A percentile compares a stretch with the other conserved stretches of the same genome.
phyloP scores from a whole-genome alignment of 2,329 filamentous ascomycete species.

The Monilinia fructigena region DNA sequence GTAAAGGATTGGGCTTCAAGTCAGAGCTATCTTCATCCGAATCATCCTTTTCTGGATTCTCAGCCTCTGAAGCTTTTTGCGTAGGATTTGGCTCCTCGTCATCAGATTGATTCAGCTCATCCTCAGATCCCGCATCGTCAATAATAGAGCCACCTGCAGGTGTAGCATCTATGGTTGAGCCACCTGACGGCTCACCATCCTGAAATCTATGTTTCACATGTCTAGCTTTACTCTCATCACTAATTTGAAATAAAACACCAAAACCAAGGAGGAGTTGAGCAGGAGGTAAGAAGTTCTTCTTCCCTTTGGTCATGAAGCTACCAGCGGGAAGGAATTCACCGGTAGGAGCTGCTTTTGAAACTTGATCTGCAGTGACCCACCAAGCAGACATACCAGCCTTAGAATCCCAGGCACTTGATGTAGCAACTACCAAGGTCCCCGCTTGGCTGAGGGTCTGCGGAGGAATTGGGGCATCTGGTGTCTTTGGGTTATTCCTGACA shows the following conservation, averaged over 20 bases:
- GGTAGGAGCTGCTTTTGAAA: slow-evolving; percentile 76
- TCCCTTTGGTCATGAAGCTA: slow-evolving; percentile 76
- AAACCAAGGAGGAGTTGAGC: slow-evolving; percentile 85
- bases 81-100: slow-evolving; percentile 30
- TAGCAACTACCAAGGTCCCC: slow-evolving; percentile 78
- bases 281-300: slow-evolving; percentile 89
- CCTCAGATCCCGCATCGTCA: slow-evolving; percentile 21
- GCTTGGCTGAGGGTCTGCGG: slow-evolving; percentile 90
- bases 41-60: slow-evolving; percentile 30
- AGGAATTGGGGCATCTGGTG: slow-evolving; percentile 80
- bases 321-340: slow-evolving; percentile 80
- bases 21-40: slow-evolving; percentile 38
- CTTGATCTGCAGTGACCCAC: slow-evolving; percentile 90
- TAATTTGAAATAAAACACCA: slow-evolving; percentile 83
- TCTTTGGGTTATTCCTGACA: slow-evolving; percentile 81
- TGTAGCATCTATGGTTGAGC: not conserved
- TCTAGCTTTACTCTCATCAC: slow-evolving; percentile 77
- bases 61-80: slow-evolving; percentile 25
- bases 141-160: slow-evolving; percentile 5
- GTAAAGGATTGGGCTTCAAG: slow-evolving; percentile 30
- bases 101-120: slow-evolving; percentile 31
- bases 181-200: slow-evolving; percentile 35
- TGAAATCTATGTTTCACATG: slow-evolving; percentile 72
- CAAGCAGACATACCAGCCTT: slow-evolving; percentile 95
- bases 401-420: slow-evolving; percentile 90